Evolutionary conservation across 1,284 basidiomycete genomes (phyloP).

Genomic region (Salmacisia buchloeana): DNA sequence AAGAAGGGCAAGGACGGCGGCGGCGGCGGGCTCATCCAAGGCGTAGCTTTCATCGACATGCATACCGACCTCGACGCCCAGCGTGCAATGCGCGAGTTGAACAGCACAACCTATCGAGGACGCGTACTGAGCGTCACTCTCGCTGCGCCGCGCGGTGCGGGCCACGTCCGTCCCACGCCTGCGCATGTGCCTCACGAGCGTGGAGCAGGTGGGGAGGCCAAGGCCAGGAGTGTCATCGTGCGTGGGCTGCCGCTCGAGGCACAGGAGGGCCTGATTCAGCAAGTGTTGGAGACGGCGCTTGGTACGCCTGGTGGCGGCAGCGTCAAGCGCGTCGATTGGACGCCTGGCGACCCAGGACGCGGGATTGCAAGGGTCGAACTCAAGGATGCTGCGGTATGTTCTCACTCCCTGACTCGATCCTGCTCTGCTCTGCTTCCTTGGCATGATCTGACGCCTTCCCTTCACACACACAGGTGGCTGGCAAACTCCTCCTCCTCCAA

Average conservation of each 20-base stretch:
- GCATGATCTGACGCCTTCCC: no score
- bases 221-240: conserved; percentile 27
- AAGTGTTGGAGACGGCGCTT: conserved; percentile 32
- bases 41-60: conserved; percentile 91
- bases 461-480: background rate
- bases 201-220: conserved; percentile 12
- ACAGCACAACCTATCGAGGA: conserved; percentile 33
- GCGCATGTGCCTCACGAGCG: conserved; percentile 3
- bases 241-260: conserved; percentile 36
- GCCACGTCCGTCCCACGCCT: background rate
- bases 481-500: background rate
- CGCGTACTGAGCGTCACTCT: conserved; percentile 36
- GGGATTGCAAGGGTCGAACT: conserved; percentile 32
- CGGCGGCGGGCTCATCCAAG: conserved; percentile 54
- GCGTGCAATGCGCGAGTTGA: conserved; percentile 38
- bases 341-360: conserved; percentile 18
- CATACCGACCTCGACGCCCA: conserved; percentile 52
- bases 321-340: conserved; percentile 37
- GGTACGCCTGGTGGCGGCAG: conserved; percentile 19
- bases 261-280: conserved; percentile 48
- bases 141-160: conserved; percentile 11
- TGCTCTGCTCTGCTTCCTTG: no score
- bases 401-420: background rate
- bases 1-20: conserved; percentile 59
- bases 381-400: conserved; percentile 14